phyloP scores from a whole-genome alignment of 139 green algal genomes.

The Ulvella scutata region DNA sequence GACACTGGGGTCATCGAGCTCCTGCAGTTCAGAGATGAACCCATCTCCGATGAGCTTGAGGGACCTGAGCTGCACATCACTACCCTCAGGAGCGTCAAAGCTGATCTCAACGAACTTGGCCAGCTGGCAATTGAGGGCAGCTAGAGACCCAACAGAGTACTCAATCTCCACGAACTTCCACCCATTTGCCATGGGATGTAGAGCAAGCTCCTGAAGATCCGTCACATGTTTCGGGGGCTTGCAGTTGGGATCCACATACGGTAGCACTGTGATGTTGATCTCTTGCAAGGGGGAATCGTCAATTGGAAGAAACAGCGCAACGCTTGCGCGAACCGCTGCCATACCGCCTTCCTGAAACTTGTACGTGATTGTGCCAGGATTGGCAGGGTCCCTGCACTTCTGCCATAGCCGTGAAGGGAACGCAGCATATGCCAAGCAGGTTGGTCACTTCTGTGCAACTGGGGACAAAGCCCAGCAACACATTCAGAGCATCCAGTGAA shows the following conservation, averaged over 20 bases:
- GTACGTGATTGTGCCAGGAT: background rate
- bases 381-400: background rate
- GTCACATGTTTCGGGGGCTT: background rate
- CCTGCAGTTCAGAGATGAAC: background rate
- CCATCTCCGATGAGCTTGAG: conserved; percentile 1
- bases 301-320: background rate
- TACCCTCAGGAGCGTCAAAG: background rate
- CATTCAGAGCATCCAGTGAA: too few species aligned
- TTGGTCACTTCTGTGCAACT: too few species aligned
- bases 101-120: background rate
- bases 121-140: background rate
- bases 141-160: background rate
- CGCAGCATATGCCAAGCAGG: too few species aligned
- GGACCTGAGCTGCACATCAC: background rate
- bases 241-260: background rate
- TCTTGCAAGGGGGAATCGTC: background rate
- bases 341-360: conserved; percentile 3
- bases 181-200: background rate
- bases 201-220: background rate
- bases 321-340: background rate
- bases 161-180: background rate
- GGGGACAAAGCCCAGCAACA: too few species aligned
- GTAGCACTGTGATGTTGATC: background rate
- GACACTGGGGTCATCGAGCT: background rate
- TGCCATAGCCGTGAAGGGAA: too few species aligned